Conservation (phyloP, 2,329 filamentous ascomycete genomes). For the Phaeomoniella chlamydospora region DNA sequence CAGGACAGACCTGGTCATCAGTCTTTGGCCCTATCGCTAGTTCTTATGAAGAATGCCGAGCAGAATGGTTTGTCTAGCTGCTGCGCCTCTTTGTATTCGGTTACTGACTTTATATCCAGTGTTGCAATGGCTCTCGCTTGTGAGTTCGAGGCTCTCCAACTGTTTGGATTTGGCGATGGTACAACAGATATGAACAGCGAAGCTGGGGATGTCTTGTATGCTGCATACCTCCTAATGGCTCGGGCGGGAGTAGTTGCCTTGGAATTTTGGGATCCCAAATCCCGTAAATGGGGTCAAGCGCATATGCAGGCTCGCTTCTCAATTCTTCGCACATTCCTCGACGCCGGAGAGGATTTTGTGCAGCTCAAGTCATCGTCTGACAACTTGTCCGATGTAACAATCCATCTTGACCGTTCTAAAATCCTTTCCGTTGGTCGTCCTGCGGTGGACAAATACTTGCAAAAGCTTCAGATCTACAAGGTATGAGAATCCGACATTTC, state of each 20-base stretch:
- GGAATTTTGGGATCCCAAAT: slow-evolving; percentile 90
- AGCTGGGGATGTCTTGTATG: slow-evolving; percentile 77
- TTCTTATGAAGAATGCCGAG: slow-evolving; percentile 87
- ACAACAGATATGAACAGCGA: slow-evolving; percentile 55
- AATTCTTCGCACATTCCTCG: slow-evolving; percentile 62
- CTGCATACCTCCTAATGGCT: slow-evolving; percentile 84
- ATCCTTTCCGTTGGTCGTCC: slow-evolving; percentile 71
- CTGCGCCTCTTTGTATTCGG: too few relatives aligned
- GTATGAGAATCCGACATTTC: too few relatives aligned
- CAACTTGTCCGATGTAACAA: slow-evolving; percentile 66
- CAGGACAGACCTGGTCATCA: slow-evolving; percentile 85
- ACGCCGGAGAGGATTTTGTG: slow-evolving; percentile 77
- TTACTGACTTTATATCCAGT: slow-evolving; percentile 3
- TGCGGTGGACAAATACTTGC: slow-evolving; percentile 73
- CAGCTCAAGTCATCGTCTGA: slow-evolving; percentile 61
- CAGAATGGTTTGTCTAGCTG: slow-evolving; percentile 48
- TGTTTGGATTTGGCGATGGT: slow-evolving; percentile 83
- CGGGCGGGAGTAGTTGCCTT: slow-evolving; percentile 77
- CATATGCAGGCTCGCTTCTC: slow-evolving; percentile 87
- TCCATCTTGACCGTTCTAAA: slow-evolving; percentile 71
- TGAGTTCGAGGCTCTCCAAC: slow-evolving; percentile 75
- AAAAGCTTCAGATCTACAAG: slow-evolving; percentile 89
- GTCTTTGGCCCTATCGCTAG: slow-evolving; percentile 81
- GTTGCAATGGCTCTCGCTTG: slow-evolving; percentile 85
- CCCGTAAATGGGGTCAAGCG: slow-evolving; percentile 79